Conservation (phyloP, 163 green algal species). For the Scenedesmus sp. region DNA sequence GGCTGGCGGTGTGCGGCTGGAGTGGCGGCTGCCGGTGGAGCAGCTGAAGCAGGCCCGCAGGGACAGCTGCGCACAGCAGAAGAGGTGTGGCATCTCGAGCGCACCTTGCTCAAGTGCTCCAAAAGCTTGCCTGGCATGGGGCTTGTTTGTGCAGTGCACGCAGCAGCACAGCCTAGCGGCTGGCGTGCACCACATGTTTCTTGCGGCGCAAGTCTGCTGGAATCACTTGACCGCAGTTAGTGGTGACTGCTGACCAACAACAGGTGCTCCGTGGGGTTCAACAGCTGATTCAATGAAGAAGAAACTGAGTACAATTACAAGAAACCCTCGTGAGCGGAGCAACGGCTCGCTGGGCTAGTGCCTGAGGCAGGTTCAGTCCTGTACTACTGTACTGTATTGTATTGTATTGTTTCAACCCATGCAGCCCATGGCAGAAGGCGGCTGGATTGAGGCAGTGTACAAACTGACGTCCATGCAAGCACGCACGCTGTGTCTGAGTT, state of each 20-base stretch:
- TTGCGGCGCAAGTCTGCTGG: not conserved
- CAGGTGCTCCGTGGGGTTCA: not conserved
- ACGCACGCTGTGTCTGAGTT: too few species aligned
- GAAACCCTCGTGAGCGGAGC: too few species aligned
- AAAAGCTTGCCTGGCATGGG: not conserved
- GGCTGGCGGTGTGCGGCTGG: not conserved
- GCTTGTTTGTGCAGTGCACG: not conserved
- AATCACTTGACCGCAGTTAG: not conserved
- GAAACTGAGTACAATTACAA: too few species aligned
- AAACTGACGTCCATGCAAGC: too few species aligned
- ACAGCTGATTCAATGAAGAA: not conserved
- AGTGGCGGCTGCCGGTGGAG: slow-evolving; percentile 1
- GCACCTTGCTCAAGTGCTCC: not conserved
- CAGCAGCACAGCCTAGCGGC: too few species aligned
- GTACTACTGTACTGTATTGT: too few species aligned
- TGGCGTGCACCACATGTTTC: not conserved
- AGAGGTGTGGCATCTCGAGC: not conserved
- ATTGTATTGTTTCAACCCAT: too few species aligned
- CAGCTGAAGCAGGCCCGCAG: not conserved
- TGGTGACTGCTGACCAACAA: too few species aligned
- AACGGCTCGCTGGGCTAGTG: too few species aligned
- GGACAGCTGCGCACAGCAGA: not conserved
- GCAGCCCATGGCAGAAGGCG: not conserved
- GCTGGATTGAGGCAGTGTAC: not conserved
- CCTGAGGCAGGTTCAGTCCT: too few species aligned